Evolutionary conservation across 1,139 yeast genomes (phyloP), one percentile per base, ranked within the genome.

Genomic region (Taphrina populina): DNA sequence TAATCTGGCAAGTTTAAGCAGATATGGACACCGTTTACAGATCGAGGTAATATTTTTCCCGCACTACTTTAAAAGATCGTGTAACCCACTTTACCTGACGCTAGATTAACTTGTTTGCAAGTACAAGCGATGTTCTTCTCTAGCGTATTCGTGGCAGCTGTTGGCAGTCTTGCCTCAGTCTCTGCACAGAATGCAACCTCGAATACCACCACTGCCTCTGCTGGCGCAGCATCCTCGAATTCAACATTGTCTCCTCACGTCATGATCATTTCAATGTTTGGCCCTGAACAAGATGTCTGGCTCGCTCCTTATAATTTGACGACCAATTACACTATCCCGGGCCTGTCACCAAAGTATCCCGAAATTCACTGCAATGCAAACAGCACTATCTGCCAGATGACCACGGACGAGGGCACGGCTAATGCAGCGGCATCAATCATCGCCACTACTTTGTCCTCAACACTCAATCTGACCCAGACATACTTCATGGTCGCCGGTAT

Each of bases 331-430:
- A 73, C 83, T 19, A 65, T 81, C 41, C 85, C 86, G 4, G 86
- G 86, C 37, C 72, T 82, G 59, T 79, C 84, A n/a, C 83, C 83
- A 35, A 62, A 76, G 40, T 81, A 75, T 70, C 83, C 84, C 29
- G 65, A 73, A 20, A 71, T 82, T 51, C 80, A 77, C 69, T 81
- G 86, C 69, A 75, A 76, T 51, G 65, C 71, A 39, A 73, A 79
- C 68, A 78, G 75, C 67, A 70, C 78, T 29, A 68, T 82, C 37
- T 81, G 85, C 71, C 82, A 80, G 65, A 67, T 81, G 58, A 80
- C 84, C 46, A 79, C 83, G 13, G 87, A 86, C 58, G 86, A 82
- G 69, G 83, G 82, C 61, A 85, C 81, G 66, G 77, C 80, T 64
- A 82, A 82, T 64, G 86, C 87, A 40, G 86, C 86, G 23, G 63